A percentile compares a stretch with the other conserved stretches of the same genome.
Conservation (phyloP, 192 early-diverging fungal genomes). For the Coemansia sp. region DNA sequence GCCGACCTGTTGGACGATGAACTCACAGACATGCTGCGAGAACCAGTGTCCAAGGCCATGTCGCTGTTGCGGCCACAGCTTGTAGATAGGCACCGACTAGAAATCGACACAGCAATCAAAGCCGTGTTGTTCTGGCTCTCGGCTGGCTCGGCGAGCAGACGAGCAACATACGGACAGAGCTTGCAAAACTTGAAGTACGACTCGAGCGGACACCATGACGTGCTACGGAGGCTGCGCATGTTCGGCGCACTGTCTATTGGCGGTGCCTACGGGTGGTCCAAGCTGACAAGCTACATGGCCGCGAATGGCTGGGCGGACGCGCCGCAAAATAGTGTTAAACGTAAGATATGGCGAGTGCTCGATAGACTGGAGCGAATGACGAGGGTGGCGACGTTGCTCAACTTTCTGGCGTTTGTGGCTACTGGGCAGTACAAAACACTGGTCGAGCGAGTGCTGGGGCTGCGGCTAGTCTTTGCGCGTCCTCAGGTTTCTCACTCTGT, state of each 20-base stretch:
- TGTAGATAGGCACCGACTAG: slow-evolving; percentile 69
- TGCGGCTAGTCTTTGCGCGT: slow-evolving; percentile 82
- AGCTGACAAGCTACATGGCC: slow-evolving; percentile 63
- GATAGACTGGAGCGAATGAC: slow-evolving; percentile 67
- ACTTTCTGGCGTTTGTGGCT: slow-evolving; percentile 84
- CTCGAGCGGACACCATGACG: slow-evolving; percentile 53
- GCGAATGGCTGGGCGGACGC: slow-evolving; percentile 74
- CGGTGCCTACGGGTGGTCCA: slow-evolving; percentile 72
- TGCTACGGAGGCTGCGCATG: slow-evolving; percentile 20
- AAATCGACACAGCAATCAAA: slow-evolving; percentile 69
- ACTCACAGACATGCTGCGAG: slow-evolving; percentile 73
- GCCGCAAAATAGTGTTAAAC: slow-evolving; percentile 57
- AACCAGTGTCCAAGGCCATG: slow-evolving; percentile 73
- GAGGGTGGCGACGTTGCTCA: slow-evolving; percentile 66
- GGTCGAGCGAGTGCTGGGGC: slow-evolving; percentile 74
- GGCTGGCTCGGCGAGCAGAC: slow-evolving; percentile 62
- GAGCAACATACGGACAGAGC: slow-evolving; percentile 79
- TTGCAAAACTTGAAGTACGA: slow-evolving; percentile 88
- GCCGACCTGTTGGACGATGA: slow-evolving; percentile 81
- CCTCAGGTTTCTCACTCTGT: slow-evolving; percentile 75
- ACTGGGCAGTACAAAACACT: slow-evolving; percentile 83
- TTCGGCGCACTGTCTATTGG: slow-evolving; percentile 67
- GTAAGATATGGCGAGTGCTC: slow-evolving; percentile 59
- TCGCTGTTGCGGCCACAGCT: slow-evolving; percentile 58
- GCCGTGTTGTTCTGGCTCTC: slow-evolving; percentile 75